Evolutionary conservation across 2,329 filamentous ascomycete genomes (phyloP).

Genomic region (Fusarium fujikuroi): DNA sequence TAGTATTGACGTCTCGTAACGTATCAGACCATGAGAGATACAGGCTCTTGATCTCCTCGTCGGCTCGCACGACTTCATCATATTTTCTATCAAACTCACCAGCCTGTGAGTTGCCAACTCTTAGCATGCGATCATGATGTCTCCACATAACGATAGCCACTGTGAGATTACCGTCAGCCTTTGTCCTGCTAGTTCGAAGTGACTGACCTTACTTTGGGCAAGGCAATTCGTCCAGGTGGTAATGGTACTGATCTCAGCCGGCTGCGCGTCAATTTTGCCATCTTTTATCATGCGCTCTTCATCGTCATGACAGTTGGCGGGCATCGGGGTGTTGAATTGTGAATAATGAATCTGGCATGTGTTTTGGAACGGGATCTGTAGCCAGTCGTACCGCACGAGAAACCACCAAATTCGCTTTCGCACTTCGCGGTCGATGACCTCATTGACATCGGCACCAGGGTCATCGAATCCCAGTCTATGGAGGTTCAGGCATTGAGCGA

Average conservation of each 20-base stretch:
- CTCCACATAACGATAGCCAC: neutral
- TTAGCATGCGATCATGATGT: neutral
- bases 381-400: slow-evolving; percentile 9
- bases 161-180: neutral
- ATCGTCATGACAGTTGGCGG: neutral
- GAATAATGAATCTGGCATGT: neutral
- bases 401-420: slow-evolving; percentile 5
- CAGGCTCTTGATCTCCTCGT: neutral
- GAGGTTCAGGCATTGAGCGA: neutral
- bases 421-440: neutral
- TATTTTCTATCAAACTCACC: neutral
- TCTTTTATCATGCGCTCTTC: neutral
- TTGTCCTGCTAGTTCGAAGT: rapidly evolving
- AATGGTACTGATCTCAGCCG: neutral
- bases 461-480: neutral
- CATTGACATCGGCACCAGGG: rapidly evolving
- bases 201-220: neutral
- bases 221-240: neutral
- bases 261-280: rapidly evolving
- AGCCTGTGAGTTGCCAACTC: rapidly evolving
- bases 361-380: slow-evolving; percentile 5
- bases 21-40: neutral
- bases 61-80: neutral
- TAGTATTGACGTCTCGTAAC: neutral
- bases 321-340: neutral